Conservation (phyloP, 768 basidiomycete genomes). For the Naganishia kalamii region DNA sequence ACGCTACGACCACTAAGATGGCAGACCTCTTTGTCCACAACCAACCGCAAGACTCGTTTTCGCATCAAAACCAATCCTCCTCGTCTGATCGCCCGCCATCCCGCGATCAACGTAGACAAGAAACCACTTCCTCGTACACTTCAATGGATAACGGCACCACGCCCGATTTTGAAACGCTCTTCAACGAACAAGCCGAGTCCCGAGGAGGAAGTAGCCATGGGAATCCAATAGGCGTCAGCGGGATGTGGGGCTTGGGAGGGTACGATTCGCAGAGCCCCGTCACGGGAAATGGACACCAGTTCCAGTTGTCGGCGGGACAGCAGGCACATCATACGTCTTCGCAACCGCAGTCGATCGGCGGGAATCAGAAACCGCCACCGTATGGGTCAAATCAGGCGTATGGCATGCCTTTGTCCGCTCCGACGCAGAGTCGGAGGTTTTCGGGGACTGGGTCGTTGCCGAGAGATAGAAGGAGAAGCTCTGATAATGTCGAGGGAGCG, state of each 20-base stretch:
- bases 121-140: conserved; percentile 11
- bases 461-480: conserved; percentile 6
- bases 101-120: conserved; percentile 3
- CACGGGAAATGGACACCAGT: neutral
- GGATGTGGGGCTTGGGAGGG: neutral
- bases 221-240: too few relatives aligned
- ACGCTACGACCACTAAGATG: neutral
- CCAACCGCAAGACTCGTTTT: neutral
- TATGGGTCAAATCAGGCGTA: neutral
- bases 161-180: conserved; percentile 1
- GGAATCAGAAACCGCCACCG: neutral
- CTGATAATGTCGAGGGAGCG: neutral
- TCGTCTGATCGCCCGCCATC: neutral
- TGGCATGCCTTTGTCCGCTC: neutral
- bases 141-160: conserved; percentile 9
- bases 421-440: neutral
- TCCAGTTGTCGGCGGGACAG: neutral
- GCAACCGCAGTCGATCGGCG: neutral
- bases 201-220: neutral
- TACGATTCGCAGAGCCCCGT: neutral
- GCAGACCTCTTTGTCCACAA: neutral
- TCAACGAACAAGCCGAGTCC: conserved; percentile 9
- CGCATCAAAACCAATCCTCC: neutral
- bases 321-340: neutral
- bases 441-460: neutral